phyloP scores from a whole-genome alignment of 805 yeast species.

The Saccharomycopsis schoenii region DNA sequence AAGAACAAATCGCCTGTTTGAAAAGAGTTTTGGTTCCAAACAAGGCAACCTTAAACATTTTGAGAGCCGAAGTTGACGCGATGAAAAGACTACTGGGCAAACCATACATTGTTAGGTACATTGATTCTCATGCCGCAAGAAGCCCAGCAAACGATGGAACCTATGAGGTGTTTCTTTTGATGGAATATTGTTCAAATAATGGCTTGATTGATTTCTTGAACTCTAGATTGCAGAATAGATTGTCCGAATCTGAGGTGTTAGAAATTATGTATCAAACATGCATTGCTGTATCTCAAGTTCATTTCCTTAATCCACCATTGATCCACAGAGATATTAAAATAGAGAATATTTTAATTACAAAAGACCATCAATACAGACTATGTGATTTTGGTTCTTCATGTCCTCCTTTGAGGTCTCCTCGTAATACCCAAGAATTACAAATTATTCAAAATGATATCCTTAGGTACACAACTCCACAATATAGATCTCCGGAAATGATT shows the following conservation, averaged over 20 bases:
- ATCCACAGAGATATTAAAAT: constrained; percentile 85
- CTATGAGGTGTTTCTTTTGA: constrained; percentile 67
- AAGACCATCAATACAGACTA: constrained; percentile 58
- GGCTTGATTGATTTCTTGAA: constrained; percentile 79
- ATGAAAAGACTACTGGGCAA: constrained; percentile 83
- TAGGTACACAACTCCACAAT: constrained; percentile 91
- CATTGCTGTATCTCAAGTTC: constrained; percentile 71
- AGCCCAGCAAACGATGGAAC: constrained; percentile 39
- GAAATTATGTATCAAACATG: constrained; percentile 60
- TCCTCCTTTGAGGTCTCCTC: constrained; percentile 62
- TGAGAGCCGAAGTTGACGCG: constrained; percentile 94
- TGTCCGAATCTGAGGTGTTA: constrained; percentile 59
- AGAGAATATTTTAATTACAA: constrained; percentile 82
- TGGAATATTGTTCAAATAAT: constrained; percentile 71
- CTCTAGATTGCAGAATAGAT: constrained; percentile 51
- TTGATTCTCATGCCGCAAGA: constrained; percentile 91
- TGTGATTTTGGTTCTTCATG: constrained; percentile 93
- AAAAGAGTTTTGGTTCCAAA: constrained; percentile 95
- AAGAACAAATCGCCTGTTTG: constrained; percentile 61
- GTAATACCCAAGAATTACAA: constrained; percentile 62
- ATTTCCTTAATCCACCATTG: constrained; percentile 58
- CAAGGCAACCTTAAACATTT: constrained; percentile 67
- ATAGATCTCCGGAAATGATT: constrained; percentile 92
- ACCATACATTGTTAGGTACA: constrained; percentile 74
- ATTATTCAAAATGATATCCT: constrained; percentile 74